These are phyloP conservation scores for Arthrobotrys iridis DNA, from an alignment of 2,329 filamentous ascomycete species.

Conservation along the genomic window DNA sequence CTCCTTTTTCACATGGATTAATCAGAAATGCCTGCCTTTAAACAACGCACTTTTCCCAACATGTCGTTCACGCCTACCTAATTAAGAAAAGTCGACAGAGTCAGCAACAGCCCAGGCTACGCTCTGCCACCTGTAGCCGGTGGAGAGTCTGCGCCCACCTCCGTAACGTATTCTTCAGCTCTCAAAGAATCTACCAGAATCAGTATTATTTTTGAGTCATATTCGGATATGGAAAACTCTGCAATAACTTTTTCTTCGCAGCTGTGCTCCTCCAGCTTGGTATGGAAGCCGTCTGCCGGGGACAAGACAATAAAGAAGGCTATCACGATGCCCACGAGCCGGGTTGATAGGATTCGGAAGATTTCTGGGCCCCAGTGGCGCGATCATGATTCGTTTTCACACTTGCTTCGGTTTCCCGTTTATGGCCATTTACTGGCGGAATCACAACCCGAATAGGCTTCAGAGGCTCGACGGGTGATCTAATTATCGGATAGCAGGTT, in stretches of 20 bases:
- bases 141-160: slow-evolving; percentile 8
- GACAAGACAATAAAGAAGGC: neutral
- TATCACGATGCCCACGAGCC: slow-evolving; percentile 10
- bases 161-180: neutral
- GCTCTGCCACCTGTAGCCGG: slow-evolving; percentile 9
- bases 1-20: slow-evolving; percentile 22
- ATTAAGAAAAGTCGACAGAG: slow-evolving; percentile 12
- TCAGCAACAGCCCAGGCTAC: neutral
- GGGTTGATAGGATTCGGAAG: neutral
- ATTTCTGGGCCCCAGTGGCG: neutral
- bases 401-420: neutral
- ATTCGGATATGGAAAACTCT: slow-evolving; percentile 17
- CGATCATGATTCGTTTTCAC: neutral
- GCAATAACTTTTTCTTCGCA: slow-evolving; percentile 1
- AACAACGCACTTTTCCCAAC: slow-evolving; percentile 53
- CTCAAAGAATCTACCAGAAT: neutral
- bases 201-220: neutral
- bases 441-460: neutral
- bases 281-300: neutral
- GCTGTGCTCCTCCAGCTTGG: slow-evolving; percentile 24
- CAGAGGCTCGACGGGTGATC: neutral
- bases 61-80: slow-evolving; percentile 36
- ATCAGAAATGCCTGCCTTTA: slow-evolving; percentile 6
- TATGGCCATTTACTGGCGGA: neutral
- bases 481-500: neutral